Evolutionary conservation across 352 stramenopile species (phyloP).

Genomic region (Pythium apleroticum): DNA sequence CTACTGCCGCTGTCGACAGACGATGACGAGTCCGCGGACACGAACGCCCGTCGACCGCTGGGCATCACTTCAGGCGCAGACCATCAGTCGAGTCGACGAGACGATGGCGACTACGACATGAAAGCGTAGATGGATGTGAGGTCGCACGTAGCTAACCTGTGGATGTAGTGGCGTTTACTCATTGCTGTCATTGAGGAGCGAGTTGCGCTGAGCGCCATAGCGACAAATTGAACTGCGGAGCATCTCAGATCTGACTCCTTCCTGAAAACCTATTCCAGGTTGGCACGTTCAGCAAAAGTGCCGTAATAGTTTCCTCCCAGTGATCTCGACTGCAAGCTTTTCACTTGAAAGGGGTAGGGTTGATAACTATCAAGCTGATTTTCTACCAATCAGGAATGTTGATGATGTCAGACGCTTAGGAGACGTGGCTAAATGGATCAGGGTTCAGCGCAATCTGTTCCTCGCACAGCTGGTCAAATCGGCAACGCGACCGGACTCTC

Average conservation of each 20-base stretch:
- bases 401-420: neutral
- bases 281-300: neutral
- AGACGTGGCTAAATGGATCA: neutral
- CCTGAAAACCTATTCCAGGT: neutral
- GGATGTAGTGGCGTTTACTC: neutral
- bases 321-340: neutral
- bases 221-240: neutral
- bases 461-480: neutral
- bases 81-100: neutral
- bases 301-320: neutral
- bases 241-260: neutral
- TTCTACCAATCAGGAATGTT: neutral
- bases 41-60: neutral
- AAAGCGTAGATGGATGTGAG: neutral
- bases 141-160: no score
- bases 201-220: no score
- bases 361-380: neutral
- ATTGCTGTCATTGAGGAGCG: no score
- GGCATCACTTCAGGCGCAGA: neutral
- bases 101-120: neutral
- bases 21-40: neutral
- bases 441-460: neutral
- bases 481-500: no score
- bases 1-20: conserved; percentile 20
- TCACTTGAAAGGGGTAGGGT: neutral